Evolutionary conservation across 1,284 basidiomycete species (phyloP).

Genomic region (Mycosarcoma maydis): DNA sequence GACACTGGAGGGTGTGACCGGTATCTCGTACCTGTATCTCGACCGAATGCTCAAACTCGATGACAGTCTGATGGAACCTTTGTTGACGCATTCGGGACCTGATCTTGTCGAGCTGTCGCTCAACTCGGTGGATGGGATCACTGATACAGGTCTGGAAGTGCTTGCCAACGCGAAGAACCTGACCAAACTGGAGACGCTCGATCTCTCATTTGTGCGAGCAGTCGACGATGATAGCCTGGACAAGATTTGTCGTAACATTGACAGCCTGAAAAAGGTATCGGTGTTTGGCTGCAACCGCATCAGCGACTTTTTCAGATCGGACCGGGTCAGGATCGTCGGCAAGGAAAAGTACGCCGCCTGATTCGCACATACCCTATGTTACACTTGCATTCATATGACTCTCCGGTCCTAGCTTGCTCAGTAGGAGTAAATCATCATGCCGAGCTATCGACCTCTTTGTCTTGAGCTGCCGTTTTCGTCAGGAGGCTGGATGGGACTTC

Average conservation of each 20-base stretch:
- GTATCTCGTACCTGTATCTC: conserved; percentile 58
- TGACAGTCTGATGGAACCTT: conserved; percentile 72
- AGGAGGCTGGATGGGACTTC: too few species aligned
- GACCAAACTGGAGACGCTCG: conserved; percentile 73
- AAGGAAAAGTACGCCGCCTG: conserved; percentile 49
- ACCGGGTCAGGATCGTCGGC: conserved; percentile 56
- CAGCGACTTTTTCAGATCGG: conserved; percentile 48
- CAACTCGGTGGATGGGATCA: conserved; percentile 78
- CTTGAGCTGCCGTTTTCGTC: too few species aligned
- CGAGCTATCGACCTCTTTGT: too few species aligned
- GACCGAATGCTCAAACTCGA: conserved; percentile 70
- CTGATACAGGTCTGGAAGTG: conserved; percentile 72
- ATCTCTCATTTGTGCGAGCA: conserved; percentile 86
- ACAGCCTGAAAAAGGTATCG: conserved; percentile 54
- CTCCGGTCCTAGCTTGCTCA: too few species aligned
- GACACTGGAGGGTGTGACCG: conserved; percentile 10
- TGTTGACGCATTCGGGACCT: conserved; percentile 78
- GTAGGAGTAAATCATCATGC: too few species aligned
- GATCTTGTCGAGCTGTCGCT: conserved; percentile 77
- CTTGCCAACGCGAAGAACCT: conserved; percentile 67
- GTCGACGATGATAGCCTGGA: conserved; percentile 86
- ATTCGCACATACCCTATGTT: too few species aligned
- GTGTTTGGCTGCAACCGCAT: conserved; percentile 67
- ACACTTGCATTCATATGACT: too few species aligned
- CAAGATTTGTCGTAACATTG: conserved; percentile 70